Percentiles rank a stretch among this genome's conserved stretches.
Evolutionary conservation across 1,284 basidiomycete species (phyloP).

Genomic region (Ceratobasidium sp.): DNA sequence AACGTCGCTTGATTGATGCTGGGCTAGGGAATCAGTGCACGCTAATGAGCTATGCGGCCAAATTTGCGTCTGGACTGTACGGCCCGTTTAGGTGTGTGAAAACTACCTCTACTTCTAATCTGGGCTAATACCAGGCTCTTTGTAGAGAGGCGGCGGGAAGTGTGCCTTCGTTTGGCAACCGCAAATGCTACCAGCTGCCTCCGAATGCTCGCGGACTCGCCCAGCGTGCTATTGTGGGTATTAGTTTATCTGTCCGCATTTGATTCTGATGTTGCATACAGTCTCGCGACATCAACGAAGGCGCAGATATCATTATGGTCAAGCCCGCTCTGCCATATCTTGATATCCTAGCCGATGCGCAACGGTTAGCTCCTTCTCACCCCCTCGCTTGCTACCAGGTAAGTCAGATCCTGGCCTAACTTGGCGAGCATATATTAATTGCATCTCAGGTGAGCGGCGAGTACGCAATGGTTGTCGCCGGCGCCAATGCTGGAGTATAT

Average conservation of each 20-base stretch:
- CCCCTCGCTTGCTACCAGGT: constrained; percentile 97
- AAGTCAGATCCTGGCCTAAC: neutral
- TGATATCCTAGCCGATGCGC: constrained; percentile 91
- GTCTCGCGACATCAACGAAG: constrained; percentile 91
- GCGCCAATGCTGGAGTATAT: constrained; percentile 92
- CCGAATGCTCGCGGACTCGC: constrained; percentile 90
- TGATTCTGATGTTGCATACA: constrained; percentile 53
- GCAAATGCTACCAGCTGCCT: constrained; percentile 98
- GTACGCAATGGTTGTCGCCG: constrained; percentile 96
- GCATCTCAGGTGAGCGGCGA: constrained; percentile 85
- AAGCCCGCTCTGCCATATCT: constrained; percentile 97
- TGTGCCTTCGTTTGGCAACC: constrained; percentile 92
- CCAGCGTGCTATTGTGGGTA: constrained; percentile 86
- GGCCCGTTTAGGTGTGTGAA: constrained; percentile 89
- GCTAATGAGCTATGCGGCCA: constrained; percentile 98
- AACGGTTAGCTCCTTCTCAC: constrained; percentile 79
- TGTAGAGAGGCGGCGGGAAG: constrained; percentile 93
- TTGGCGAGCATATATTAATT: too few relatives aligned
- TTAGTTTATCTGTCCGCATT: constrained; percentile 44
- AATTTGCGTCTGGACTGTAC: constrained; percentile 96
- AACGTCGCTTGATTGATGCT: constrained; percentile 81
- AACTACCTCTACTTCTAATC: neutral
- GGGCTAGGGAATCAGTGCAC: constrained; percentile 88
- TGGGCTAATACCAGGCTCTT: constrained; percentile 13
- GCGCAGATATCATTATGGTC: constrained; percentile 99